A percentile compares a stretch with the other conserved stretches of the same genome.
Evolutionary conservation across 176 grass and related monocot genomes (phyloP).

Genomic region (Lolium multiflorum): DNA sequence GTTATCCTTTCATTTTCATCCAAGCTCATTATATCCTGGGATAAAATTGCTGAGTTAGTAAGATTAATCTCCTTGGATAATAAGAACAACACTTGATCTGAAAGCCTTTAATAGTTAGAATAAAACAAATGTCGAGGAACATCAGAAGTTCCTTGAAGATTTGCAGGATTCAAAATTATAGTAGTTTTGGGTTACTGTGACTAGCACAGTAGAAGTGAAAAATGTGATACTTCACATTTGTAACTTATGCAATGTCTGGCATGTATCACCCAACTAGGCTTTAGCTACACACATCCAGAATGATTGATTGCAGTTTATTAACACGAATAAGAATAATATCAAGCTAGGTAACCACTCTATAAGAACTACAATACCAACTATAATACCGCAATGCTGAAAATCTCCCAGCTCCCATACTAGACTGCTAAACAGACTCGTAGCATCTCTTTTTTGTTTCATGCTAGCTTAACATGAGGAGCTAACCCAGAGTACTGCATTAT

Average conservation of each 20-base stretch:
- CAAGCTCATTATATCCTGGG: conserved; percentile 83
- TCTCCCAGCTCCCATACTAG: not conserved
- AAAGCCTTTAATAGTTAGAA: conserved; percentile 35
- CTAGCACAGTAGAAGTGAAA: conserved; percentile 20
- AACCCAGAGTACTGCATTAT: not conserved
- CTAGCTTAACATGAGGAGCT: conserved; percentile 15
- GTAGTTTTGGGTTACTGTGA: not conserved
- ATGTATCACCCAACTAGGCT: not conserved
- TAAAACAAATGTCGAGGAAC: not conserved
- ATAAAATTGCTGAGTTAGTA: conserved; percentile 43
- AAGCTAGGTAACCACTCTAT: not conserved
- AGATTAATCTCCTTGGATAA: conserved; percentile 8
- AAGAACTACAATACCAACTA: conserved; percentile 9
- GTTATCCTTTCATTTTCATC: conserved; percentile 83
- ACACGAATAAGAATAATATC: conserved; percentile 23
- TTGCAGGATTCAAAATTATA: conserved; percentile 16
- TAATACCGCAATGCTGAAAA: not conserved
- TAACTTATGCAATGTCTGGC: conserved; percentile 10
- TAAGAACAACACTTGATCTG: conserved; percentile 3
- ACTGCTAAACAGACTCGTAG: not conserved
- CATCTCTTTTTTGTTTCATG: conserved; percentile 20
- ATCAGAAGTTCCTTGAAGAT: not conserved
- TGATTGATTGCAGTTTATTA: not conserved
- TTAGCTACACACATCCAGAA: not conserved
- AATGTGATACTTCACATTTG: conserved; percentile 12